Base-by-base conservation (phyloP, 73 alveolate species). In the Blepharisma stoltei region DNA sequence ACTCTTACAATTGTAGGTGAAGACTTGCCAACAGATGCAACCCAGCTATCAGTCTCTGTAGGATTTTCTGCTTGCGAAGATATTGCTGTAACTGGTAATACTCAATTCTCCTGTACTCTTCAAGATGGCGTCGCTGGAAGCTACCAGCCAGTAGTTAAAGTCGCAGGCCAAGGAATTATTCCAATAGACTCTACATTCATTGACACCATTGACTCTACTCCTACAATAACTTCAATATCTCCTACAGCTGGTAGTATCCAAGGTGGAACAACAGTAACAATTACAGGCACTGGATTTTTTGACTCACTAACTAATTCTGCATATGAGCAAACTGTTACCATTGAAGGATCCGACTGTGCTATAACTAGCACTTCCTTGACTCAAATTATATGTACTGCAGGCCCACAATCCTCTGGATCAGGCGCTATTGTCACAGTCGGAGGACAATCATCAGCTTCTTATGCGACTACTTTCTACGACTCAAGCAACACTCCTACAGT, bases 101-200 rank as follows among this genome's bases (percentile, higher is more conserved):
- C 73, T 60, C 46, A n/a, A 9, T 18, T 60, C 11, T 8, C 18
- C 14, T 60, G 49, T 2, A 25, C 14, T 1, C n/a, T 60, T 25
- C 73, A n/a, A 20, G 45, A 9, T 18, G 73, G 73, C 46, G 73
- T 60, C 5, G 73, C 73, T 14, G 73, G 73, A n/a, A 60, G 18
- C 14, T 60, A 38, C 4, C 14, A n/a, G 14, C 73, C 73, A 20
- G 18, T 60, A 20, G 46, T 60, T 8, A 60, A 38, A 60, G 23
- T n/a, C 0, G 46, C 2, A 9, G 23, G 23, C 46, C 0, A 60
- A 60, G 73, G 73, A 38, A 20, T 60, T 2, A 25, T 60, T 60
- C 18, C 46, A 14, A 18, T 9, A 20, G 37, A 18, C 41, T 32
- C 41, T 32, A 1, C 41, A 60, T 0, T 14, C 5, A 60, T 3